Evolutionary conservation across 2,329 filamentous ascomycete genomes (phyloP).

Genomic region (Paecilomyces fulvus): DNA sequence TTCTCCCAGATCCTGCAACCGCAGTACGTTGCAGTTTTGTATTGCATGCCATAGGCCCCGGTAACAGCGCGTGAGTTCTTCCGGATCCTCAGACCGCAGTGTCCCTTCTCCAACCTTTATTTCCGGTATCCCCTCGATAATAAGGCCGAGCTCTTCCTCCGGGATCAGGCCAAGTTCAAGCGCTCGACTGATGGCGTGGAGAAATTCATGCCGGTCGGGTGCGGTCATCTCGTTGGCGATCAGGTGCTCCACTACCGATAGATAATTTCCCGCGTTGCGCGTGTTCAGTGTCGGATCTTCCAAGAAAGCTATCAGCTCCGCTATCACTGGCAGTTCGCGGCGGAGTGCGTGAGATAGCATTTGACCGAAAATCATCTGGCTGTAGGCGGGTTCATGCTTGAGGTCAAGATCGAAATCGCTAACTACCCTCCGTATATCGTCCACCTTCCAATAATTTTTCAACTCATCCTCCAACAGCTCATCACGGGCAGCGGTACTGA

Average conservation of each 20-base stretch:
- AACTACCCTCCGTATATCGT: conserved; percentile 21
- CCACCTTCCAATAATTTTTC: conserved; percentile 12
- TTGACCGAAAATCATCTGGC: conserved; percentile 25
- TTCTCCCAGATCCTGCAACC: conserved; percentile 23
- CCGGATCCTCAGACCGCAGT: conserved; percentile 8
- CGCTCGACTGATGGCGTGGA: conserved; percentile 19
- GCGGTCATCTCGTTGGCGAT: conserved; percentile 10
- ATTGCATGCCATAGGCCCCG: conserved; percentile 30
- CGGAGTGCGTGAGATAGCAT: conserved; percentile 14
- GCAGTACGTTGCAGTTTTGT: conserved; percentile 25
- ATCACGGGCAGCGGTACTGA: conserved; percentile 1
- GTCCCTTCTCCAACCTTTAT: conserved; percentile 10
- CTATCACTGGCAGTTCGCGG: conserved; percentile 6
- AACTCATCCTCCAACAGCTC: conserved; percentile 12
- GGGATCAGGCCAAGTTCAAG: conserved; percentile 28
- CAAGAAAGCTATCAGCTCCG: conserved; percentile 23
- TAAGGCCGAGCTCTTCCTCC: conserved; percentile 21
- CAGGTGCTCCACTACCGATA: conserved; percentile 19
- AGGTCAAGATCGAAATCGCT: conserved; percentile 23
- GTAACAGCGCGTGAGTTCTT: conserved; percentile 15
- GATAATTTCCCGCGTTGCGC: conserved; percentile 27
- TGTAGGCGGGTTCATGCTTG: conserved; percentile 24
- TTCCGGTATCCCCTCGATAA: conserved; percentile 20
- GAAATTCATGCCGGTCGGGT: conserved; percentile 12
- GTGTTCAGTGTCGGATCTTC: conserved; percentile 29